These are phyloP conservation scores for Flaveria ramosissima DNA, from an alignment of 129 eudicot species.

Conservation along the genomic window DNA sequence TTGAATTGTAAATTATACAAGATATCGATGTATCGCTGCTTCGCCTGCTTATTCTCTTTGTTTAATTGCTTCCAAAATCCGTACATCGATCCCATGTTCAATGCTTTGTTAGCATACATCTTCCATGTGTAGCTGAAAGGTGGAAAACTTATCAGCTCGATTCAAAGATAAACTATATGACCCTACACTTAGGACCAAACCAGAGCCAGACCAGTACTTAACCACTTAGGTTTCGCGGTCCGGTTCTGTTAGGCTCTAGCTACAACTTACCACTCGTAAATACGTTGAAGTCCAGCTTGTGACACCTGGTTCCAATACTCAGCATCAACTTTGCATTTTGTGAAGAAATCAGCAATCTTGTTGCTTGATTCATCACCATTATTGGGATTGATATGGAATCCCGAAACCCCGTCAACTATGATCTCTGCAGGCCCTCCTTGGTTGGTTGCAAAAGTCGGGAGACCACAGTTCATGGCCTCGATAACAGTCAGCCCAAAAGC, in stretches of 20 bases:
- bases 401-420: constrained; percentile 74
- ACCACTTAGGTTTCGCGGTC: no score
- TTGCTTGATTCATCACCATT: constrained; percentile 76
- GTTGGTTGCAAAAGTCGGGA: constrained; percentile 85
- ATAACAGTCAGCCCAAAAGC: constrained; percentile 87
- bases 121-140: constrained; percentile 92
- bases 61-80: constrained; percentile 77
- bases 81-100: constrained; percentile 83
- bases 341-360: constrained; percentile 81
- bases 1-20: constrained; percentile 69
- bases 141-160: background rate
- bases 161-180: background rate
- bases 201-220: no score
- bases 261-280: constrained; percentile 63
- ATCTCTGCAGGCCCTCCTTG: constrained; percentile 95
- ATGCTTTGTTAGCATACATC: constrained; percentile 78
- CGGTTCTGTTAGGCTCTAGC: no score
- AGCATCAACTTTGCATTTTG: constrained; percentile 57
- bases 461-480: constrained; percentile 91
- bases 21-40: constrained; percentile 72
- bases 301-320: constrained; percentile 63
- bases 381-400: constrained; percentile 74
- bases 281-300: constrained; percentile 61
- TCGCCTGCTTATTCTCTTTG: constrained; percentile 77
- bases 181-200: background rate